Conservation (phyloP, 495 filamentous ascomycete genomes). For the Penicillium riverlandense region DNA sequence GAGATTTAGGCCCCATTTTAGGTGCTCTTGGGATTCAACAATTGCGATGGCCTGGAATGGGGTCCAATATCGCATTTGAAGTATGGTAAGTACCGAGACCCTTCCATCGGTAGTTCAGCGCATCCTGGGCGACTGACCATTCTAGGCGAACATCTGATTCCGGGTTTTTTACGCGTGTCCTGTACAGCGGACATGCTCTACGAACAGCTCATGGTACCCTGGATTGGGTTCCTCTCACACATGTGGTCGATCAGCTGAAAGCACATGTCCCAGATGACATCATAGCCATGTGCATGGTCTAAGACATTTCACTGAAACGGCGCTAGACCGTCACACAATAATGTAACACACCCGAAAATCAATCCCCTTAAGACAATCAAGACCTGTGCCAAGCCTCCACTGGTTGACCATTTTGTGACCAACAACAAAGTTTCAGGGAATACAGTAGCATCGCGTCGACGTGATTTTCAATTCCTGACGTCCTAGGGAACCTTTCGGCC, state of each 20-base stretch:
- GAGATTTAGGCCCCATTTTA: conserved; percentile 25
- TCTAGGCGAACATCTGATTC: conserved; percentile 14
- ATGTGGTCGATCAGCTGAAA: conserved; percentile 16
- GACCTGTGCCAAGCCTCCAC: too few relatives aligned
- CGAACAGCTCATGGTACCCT: conserved; percentile 24
- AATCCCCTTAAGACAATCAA: too few relatives aligned
- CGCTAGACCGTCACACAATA: too few relatives aligned
- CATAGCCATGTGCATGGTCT: conserved; percentile 14
- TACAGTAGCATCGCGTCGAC: too few relatives aligned
- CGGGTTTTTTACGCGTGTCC: conserved; percentile 17
- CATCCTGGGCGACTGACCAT: conserved; percentile 1
- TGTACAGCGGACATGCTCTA: conserved; percentile 27
- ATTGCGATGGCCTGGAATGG: conserved; percentile 31
- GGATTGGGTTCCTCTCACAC: conserved; percentile 27
- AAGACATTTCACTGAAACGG: too few relatives aligned
- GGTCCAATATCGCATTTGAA: conserved; percentile 27
- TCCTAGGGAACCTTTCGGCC: too few relatives aligned
- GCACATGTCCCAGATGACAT: conserved; percentile 26
- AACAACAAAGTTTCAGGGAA: too few relatives aligned
- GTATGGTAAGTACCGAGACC: conserved; percentile 16
- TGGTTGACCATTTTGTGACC: too few relatives aligned
- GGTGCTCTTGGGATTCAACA: conserved; percentile 23
- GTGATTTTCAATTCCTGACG: too few relatives aligned
- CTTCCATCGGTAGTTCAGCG: not conserved
- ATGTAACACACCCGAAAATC: too few relatives aligned